Evolutionary conservation across 345 rosid genomes (phyloP).

Genomic region (Camelina laxa): DNA sequence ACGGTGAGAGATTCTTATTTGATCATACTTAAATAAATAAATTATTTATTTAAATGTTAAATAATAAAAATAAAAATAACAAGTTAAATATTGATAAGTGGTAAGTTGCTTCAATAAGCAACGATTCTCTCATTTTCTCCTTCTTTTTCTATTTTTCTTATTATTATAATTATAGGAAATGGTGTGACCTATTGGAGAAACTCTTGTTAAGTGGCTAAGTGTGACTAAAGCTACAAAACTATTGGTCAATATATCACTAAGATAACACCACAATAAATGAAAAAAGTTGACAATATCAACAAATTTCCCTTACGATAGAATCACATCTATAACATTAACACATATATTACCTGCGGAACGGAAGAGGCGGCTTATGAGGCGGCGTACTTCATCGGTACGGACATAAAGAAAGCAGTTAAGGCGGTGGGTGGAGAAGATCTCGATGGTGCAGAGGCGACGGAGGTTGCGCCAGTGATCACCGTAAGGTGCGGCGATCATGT

Average conservation of each 20-base stretch:
- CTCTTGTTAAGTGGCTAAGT: not conserved
- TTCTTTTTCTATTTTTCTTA: too few relatives aligned
- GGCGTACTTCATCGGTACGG: constrained; percentile 53
- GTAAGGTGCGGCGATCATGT: constrained; percentile 46
- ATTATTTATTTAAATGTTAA: too few relatives aligned
- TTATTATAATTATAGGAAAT: too few relatives aligned
- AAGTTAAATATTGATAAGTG: too few relatives aligned
- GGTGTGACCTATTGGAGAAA: too few relatives aligned
- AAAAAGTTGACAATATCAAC: constrained; percentile 14
- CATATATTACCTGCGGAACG: constrained; percentile 25
- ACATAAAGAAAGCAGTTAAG: constrained; percentile 44
- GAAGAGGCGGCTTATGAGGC: constrained; percentile 42
- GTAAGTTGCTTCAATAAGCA: too few relatives aligned
- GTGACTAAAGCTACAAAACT: not conserved
- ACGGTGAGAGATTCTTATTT: too few relatives aligned
- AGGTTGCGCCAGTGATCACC: constrained; percentile 76
- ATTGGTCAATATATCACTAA: not conserved
- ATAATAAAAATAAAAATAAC: too few relatives aligned
- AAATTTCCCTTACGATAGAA: not conserved
- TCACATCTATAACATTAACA: constrained; percentile 9
- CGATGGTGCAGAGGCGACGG: constrained; percentile 53
- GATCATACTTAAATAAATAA: too few relatives aligned
- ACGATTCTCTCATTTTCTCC: too few relatives aligned
- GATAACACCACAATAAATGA: constrained; percentile 8
- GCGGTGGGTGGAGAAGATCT: constrained; percentile 53